Evolutionary conservation across 805 yeast genomes (phyloP).

Genomic region (Myxozyma kluyveri): DNA sequence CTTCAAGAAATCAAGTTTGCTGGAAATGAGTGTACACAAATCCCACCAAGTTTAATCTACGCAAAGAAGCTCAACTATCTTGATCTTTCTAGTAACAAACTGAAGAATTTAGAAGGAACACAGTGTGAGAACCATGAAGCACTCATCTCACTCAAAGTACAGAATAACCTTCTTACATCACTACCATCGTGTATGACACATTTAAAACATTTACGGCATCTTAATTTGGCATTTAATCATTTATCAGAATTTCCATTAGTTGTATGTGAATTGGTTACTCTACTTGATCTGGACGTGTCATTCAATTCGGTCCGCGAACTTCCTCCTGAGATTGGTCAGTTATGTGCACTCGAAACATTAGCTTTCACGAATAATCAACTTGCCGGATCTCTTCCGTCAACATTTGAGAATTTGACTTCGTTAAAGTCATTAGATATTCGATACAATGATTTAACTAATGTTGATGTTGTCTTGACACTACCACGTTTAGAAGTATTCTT

Average conservation of each 20-base stretch:
- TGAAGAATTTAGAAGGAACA: conserved; percentile 49
- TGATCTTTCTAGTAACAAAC: conserved; percentile 75
- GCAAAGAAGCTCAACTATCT: conserved; percentile 64
- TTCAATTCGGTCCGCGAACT: conserved; percentile 66
- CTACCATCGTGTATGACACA: conserved; percentile 52
- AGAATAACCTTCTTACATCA: conserved; percentile 44
- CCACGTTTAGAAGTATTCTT: conserved; percentile 32
- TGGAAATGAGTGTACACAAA: conserved; percentile 66
- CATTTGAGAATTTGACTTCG: conserved; percentile 51
- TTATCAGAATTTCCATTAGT: conserved; percentile 56
- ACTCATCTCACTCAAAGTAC: conserved; percentile 49
- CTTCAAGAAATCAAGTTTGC: conserved; percentile 30
- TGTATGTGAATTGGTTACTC: conserved; percentile 55
- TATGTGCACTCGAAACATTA: conserved; percentile 62
- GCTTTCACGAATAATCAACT: conserved; percentile 73
- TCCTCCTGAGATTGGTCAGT: conserved; percentile 59
- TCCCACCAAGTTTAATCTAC: conserved; percentile 70
- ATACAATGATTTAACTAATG: conserved; percentile 56
- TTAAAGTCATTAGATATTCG: conserved; percentile 74
- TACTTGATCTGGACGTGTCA: conserved; percentile 72
- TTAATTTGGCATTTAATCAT: conserved; percentile 79
- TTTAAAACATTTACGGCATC: conserved; percentile 47
- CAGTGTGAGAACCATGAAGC: conserved; percentile 53
- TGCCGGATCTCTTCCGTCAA: conserved; percentile 50
- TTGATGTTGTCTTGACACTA: conserved; percentile 35